Conservation (phyloP, 2,329 filamentous ascomycete species). For the Fusarium sp. region DNA sequence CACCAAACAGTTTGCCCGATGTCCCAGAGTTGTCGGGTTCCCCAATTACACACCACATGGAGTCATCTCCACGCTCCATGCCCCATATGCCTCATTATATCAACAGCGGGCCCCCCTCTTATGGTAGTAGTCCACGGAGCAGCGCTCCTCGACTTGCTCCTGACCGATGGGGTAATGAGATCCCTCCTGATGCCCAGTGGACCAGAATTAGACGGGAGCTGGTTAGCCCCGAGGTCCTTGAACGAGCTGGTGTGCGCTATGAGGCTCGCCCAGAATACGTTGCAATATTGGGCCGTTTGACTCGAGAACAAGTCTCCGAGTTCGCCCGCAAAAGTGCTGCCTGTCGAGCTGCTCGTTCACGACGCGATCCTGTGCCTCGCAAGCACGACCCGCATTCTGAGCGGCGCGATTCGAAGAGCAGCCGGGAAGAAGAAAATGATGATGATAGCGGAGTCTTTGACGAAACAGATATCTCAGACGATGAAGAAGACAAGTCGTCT, state of each 20-base stretch:
- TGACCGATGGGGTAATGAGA: slow-evolving; percentile 65
- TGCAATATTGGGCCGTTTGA: slow-evolving; percentile 66
- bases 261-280: slow-evolving; percentile 69
- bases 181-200: slow-evolving; percentile 66
- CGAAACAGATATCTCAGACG: slow-evolving; percentile 46
- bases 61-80: slow-evolving; percentile 53
- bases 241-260: slow-evolving; percentile 64
- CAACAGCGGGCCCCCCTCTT: slow-evolving; percentile 44
- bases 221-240: slow-evolving; percentile 67
- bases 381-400: slow-evolving; percentile 21
- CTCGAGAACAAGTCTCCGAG: slow-evolving; percentile 60
- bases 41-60: slow-evolving; percentile 44
- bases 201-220: slow-evolving; percentile 65
- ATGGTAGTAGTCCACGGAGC: slow-evolving; percentile 46
- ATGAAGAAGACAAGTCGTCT: slow-evolving; percentile 46
- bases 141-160: slow-evolving; percentile 57
- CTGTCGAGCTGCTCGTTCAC: slow-evolving; percentile 53
- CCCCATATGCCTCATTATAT: slow-evolving; percentile 47
- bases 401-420: slow-evolving; percentile 48
- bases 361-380: slow-evolving; percentile 9
- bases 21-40: slow-evolving; percentile 48
- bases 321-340: slow-evolving; percentile 61
- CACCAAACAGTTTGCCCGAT: slow-evolving; percentile 42
- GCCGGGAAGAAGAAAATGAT: slow-evolving; percentile 46
- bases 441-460: slow-evolving; percentile 45